Conservation (phyloP, 2,329 filamentous ascomycete genomes). For the Fusarium ambrosium region DNA sequence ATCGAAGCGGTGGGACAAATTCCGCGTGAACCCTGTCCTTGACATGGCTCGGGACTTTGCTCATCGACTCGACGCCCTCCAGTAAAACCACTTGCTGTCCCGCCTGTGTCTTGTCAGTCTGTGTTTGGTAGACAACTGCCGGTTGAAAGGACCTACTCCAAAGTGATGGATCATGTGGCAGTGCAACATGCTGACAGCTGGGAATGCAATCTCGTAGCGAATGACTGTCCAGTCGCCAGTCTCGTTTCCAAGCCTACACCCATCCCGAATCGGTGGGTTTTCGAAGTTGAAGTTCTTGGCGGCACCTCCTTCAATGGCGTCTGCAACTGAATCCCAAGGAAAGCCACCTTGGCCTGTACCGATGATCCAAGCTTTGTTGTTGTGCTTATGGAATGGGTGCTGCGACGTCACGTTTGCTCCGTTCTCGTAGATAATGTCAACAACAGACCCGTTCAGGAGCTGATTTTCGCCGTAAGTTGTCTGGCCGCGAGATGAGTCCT, state of each 20-base stretch:
- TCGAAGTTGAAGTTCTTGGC: background rate
- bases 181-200: background rate
- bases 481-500: background rate
- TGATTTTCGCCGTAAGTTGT: background rate
- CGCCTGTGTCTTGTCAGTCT: background rate
- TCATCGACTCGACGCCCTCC: background rate
- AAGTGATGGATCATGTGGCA: constrained; percentile 7
- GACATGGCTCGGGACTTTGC: background rate
- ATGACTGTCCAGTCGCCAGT: background rate
- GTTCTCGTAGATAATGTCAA: constrained; percentile 2
- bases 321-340: background rate
- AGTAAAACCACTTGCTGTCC: constrained; percentile 3
- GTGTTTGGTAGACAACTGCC: background rate
- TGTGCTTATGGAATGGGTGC: constrained; percentile 5
- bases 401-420: background rate
- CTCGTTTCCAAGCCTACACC: background rate
- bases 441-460: background rate
- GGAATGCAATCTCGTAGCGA: background rate
- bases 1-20: background rate
- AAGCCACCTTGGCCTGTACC: background rate
- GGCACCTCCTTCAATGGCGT: background rate
- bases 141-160: background rate
- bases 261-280: background rate
- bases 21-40: background rate
- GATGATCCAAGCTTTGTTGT: constrained; percentile 2